Evolutionary conservation across 305 asterid genomes (phyloP), one percentile per base, ranked within the genome.

Genomic region (Solanum aculeatissimum): DNA sequence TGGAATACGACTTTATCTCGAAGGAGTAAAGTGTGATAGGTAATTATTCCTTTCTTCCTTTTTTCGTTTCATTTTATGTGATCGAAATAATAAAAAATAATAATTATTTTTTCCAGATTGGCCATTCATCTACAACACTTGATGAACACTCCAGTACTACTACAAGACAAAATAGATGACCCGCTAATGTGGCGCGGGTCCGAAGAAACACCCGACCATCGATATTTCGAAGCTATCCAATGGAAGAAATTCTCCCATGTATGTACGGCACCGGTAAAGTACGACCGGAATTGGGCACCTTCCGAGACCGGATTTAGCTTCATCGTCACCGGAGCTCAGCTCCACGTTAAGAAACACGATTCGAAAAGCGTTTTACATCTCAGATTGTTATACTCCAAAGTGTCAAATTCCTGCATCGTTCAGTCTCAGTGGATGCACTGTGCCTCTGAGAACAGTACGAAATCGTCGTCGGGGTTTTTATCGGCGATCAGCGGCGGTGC

Each of bases 241-340:
- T 92, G 97, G 96, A 95, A 94, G 83, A 94, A 90, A 82, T 95
- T 90, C 83, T 93, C 98, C 54, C 98, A 94, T 74, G 71, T 94
- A 3, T 95, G 95, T 90, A 93, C 97, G 0, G 91, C 95, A 38
- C 93, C 97, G 0, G 94, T 96, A 27, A 94, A 92, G 60, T 91
- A 70, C 72, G 94, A 95, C 81, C 93, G 94, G 3, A 85, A 21
- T 7, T 95, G 98, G 98, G 29, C 83, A 16, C 86, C 89, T 0
- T 84, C 79, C 6, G 38, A 80, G 5, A 21, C 70, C 18, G 90
- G 63, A 23, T 82, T 87, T 3, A 91, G 91, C 19, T 96, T 88
- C 89, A 92, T 96, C 3, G 96, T 95, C 82, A 94, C 98, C 1
- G 99, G 99, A 5, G 98, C 97, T n/a, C 98, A 94, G 82, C 94